Evolutionary conservation across 805 yeast species (phyloP), one percentile per base, ranked within the genome.

Genomic region (Saccharomyces eubayanus): DNA sequence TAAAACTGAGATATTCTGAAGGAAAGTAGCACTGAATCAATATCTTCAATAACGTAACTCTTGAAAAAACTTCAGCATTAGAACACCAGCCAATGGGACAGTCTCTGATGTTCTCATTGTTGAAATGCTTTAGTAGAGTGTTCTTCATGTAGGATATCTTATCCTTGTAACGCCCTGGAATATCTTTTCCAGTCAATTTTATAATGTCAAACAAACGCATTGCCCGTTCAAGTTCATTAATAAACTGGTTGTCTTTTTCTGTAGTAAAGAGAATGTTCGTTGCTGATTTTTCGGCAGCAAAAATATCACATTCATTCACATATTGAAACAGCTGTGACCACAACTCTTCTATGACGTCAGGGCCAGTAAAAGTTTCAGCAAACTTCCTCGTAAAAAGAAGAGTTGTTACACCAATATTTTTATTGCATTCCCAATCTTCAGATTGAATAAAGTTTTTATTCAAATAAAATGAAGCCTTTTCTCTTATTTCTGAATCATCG

Each of bases 171-270:
- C 20, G 9, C 20, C 5, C 14, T 24, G 47, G 24, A 28, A 48
- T 48, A 2, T 36, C 31, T 31, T 30, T 49, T 2, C 31, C 28
- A 16, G 47, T 20, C 14, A 2, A n/a, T 40, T 48, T 52, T 47
- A 71, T 43, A 58, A 70, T 60, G 5, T 51, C 36, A 6, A 61
- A 53, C 24, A 62, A 55, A 45, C 65, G 66, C 2, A 52, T 11
- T 1, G 56, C 60, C 31, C 63, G 66, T 36, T 70, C 72, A 8
- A 76, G 64, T 12, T 74, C 77, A 62, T 83, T 81, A 59, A 82
- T 74, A 68, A 82, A 87, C 43, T 85, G 77, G 59, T 89, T 88
- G 52, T 77, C 79, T 60, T 80, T 81, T 63, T 89, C 97, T 6
- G 77, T 69, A 5, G 82, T 81, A 66, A 89, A 89, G 45, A 89